Percentiles rank a stretch among this genome's conserved stretches.
Evolutionary conservation across 2,329 filamentous ascomycete species (phyloP).

Genomic region (Plectosphaerella cucumerina): DNA sequence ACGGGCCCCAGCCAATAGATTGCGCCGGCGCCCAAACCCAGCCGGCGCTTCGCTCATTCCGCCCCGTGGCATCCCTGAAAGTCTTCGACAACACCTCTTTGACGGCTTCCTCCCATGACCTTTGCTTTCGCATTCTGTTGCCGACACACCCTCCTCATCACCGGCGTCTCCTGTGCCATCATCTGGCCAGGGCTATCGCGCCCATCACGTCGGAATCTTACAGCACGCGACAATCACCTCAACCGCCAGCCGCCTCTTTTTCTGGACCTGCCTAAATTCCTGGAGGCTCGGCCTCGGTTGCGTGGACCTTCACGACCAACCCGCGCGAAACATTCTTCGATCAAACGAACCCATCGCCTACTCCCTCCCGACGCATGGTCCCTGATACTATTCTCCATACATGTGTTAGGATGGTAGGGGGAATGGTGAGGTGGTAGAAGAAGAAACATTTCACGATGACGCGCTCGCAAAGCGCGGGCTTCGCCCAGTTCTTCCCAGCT

Average conservation of each 20-base stretch:
- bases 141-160: neutral
- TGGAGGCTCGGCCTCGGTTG: slow-evolving; percentile 25
- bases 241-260: neutral
- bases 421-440: slow-evolving; percentile 48
- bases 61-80: slow-evolving; percentile 5
- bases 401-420: slow-evolving; percentile 52
- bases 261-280: neutral
- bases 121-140: neutral
- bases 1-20: neutral
- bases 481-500: slow-evolving; percentile 82
- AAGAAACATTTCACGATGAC: slow-evolving; percentile 62
- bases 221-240: neutral
- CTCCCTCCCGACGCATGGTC: slow-evolving; percentile 30
- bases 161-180: neutral
- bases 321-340: neutral
- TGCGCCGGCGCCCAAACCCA: neutral
- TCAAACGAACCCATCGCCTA: slow-evolving; percentile 7
- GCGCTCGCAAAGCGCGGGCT: slow-evolving; percentile 71
- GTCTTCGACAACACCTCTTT: slow-evolving; percentile 3
- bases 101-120: neutral
- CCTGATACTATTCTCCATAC: slow-evolving; percentile 1
- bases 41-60: slow-evolving; percentile 3
- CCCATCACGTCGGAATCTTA: neutral
- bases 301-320: slow-evolving; percentile 28
- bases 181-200: neutral